Evolutionary conservation across 2,329 filamentous ascomycete species (phyloP), one percentile per base, ranked within the genome.

Genomic region (Acarospora socialis): DNA sequence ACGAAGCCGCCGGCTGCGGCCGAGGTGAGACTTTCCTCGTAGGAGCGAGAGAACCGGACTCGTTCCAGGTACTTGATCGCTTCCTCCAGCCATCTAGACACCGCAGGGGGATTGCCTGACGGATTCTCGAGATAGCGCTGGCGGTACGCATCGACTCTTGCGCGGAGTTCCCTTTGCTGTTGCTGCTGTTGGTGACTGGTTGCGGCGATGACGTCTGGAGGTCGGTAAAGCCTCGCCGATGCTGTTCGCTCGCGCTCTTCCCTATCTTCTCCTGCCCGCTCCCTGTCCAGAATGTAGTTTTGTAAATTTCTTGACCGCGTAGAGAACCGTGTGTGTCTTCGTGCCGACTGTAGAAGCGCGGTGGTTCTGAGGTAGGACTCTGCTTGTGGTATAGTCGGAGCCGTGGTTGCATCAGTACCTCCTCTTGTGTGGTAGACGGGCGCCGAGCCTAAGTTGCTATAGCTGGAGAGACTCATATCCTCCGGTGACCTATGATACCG

Each of bases 61-160:
- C 63, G 60, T 33, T 70, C 66, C 10, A 78, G 60, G 47, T 77
- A 78, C 43, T 62, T 65, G 44, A 78, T 67, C 2, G 68, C 66
- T 41, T 69, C 65, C 45, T 73, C 69, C 31, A 77, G 48, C 30
- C 57, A 29, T 6, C 16, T 12, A 12, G 13, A 15, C 13, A 16
- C 16, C 14, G n/a, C 9, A 14, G 5, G 13, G 16, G 23, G 23
- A 15, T 12, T 25, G 5, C 23, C 23, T 5, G 48, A 47, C 2
- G 51, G 46, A n/a, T 50, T 50, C 20, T 53, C 51, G 18, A 49
- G 35, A 37, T 54, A 50, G 29, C 51, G 34, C 30, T 54, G 53
- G 34, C 55, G 50, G 39, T 56, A 47, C 13, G 55, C 52, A 23
- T 47, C 48, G 25, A 52, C 42, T 13, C 53, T 49, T 25, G 52